phyloP scores from a whole-genome alignment of 306 rosid species.

The Prunus davidiana region DNA sequence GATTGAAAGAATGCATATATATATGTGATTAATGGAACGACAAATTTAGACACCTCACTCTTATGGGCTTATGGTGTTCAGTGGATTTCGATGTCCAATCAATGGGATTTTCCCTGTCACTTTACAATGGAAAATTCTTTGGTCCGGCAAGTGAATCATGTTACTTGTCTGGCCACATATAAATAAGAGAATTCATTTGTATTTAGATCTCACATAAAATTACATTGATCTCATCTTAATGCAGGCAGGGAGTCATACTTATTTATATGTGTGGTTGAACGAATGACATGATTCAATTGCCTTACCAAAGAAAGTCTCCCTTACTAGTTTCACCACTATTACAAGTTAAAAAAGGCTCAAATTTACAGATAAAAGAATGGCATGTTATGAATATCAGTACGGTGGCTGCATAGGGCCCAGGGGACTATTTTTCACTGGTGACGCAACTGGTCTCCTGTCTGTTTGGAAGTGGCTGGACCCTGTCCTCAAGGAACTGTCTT shows the following conservation, averaged over 20 bases:
- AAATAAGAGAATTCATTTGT: no score
- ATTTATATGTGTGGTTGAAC: no score
- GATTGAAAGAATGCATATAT: background rate
- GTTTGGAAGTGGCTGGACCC: conserved; percentile 30
- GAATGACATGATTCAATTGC: no score
- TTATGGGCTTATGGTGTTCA: background rate
- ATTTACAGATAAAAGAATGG: no score
- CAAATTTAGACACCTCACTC: background rate
- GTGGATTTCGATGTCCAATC: background rate
- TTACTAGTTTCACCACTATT: no score
- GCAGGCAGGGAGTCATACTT: no score
- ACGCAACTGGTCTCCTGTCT: conserved; percentile 26
- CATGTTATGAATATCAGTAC: no score
- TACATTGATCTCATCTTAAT: no score
- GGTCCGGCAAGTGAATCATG: fast-evolving
- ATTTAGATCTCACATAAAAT: no score
- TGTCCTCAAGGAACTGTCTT: background rate
- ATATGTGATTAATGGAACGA: background rate
- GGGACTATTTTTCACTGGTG: conserved; percentile 42
- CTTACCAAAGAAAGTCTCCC: no score
- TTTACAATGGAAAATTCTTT: fast-evolving
- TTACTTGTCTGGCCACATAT: fast-evolving
- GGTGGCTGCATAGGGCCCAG: conserved; percentile 11
- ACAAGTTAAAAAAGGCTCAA: no score
- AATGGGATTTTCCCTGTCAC: background rate